Evolutionary conservation across 768 basidiomycete species (phyloP), one percentile per base, ranked within the genome.

Genomic region (Bullera alba): DNA sequence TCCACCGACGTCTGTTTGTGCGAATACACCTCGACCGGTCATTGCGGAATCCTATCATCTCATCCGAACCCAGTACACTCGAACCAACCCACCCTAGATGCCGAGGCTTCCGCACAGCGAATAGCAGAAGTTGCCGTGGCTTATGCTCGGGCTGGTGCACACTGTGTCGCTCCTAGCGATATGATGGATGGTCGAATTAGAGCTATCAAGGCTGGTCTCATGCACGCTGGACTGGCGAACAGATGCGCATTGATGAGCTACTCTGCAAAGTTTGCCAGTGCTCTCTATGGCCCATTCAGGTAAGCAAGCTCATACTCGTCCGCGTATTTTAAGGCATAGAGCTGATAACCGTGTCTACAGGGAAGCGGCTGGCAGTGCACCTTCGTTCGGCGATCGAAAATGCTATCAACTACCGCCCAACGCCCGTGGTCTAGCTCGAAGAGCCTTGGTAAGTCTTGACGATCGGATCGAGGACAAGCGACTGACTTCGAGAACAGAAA

Each of bases 141-240:
- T 65, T 99, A 99, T 59, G 95, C 92, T 0, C 77, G 78, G 47
- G 95, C 95, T 0, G 95, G 95, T n/a, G 95, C 90, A 0, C 89
- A 97, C 72, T 90, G 90, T 65, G 92, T 99, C 50, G 95, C 95
- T 1, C 95, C 95, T 5, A 95, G 91, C 65, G 95, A 97, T 73
- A 99, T 99, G 95, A 97, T 97, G 91, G 95, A 99, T 69, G 95
- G 93, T 0, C 79, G 93, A 17, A 83, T 99, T 56, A 82, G 80
- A 56, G 82, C 82, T 14, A 97, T 99, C 74, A 99, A 99, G 72
- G 77, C 81, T 30, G 79, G 78, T 2, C 76, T 99, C 48, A 87
- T 96, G 52, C 84, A 87, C 52, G 79, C 79, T 36, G 89, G 90
- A 16, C 77, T 82, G 38, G 91, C 84, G 7, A 97, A 96, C 74